A percentile compares a stretch with the other conserved stretches of the same genome.
Evolutionary conservation across 768 basidiomycete species (phyloP).

Genomic region (Kondoa subrosea): DNA sequence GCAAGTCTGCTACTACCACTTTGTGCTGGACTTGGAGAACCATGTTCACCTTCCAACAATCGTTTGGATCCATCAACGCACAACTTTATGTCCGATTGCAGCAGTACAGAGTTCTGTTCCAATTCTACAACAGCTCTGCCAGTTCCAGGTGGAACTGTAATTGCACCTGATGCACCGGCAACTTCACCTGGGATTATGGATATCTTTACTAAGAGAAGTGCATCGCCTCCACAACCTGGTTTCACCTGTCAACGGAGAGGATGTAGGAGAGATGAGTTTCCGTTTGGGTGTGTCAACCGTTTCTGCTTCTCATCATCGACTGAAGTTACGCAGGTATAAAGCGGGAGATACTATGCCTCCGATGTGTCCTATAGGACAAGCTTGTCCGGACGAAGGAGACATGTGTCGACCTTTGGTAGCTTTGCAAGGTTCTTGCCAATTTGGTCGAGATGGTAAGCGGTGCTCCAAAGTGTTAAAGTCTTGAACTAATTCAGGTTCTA

Average conservation of each 20-base stretch:
- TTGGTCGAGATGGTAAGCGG: neutral
- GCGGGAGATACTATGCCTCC: neutral
- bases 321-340: neutral
- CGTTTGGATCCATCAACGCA: neutral
- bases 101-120: neutral
- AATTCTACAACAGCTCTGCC: neutral
- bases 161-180: neutral
- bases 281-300: neutral
- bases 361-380: neutral
- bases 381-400: neutral
- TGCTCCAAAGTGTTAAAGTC: neutral
- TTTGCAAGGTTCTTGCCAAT: neutral
- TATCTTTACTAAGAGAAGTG: neutral
- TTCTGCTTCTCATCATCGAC: neutral
- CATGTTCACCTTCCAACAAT: neutral
- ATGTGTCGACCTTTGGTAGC: neutral
- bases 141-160: neutral
- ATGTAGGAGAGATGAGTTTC: neutral
- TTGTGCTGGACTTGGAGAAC: neutral
- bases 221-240: neutral
- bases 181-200: neutral
- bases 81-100: neutral
- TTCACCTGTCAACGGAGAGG: neutral
- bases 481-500: neutral
- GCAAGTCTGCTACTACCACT: neutral